A percentile compares a stretch with the other conserved stretches of the same genome.
These are phyloP conservation scores for Candida tammaniensis DNA, from an alignment of 805 yeast genomes.

Conservation along the genomic window DNA sequence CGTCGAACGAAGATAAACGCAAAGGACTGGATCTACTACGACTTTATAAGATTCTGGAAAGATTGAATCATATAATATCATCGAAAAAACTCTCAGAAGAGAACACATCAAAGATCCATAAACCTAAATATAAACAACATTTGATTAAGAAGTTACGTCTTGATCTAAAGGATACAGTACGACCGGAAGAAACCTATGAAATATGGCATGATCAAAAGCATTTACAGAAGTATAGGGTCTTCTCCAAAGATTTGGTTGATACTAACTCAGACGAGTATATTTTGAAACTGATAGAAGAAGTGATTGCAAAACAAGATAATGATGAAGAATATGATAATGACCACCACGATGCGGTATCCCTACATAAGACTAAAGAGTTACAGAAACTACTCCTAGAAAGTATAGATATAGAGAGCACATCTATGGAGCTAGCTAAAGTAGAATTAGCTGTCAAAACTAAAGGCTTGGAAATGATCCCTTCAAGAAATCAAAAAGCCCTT, in stretches of 20 bases:
- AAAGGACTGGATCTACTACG: conserved; percentile 4
- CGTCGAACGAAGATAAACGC: not conserved
- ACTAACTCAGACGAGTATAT: conserved; percentile 3
- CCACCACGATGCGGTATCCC: not conserved
- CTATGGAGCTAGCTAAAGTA: conserved; percentile 1
- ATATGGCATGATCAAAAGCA: conserved; percentile 26
- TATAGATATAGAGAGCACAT: conserved; percentile 1
- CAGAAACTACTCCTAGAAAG: conserved; percentile 2
- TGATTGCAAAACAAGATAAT: not conserved
- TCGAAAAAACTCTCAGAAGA: not conserved
- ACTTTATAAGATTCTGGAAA: conserved; percentile 3
- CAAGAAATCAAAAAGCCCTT: conserved; percentile 1
- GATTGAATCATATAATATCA: not conserved
- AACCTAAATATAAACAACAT: conserved; percentile 3
- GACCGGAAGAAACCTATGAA: conserved; percentile 35
- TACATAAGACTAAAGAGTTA: not conserved
- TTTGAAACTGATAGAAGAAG: conserved; percentile 3
- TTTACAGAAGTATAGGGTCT: conserved; percentile 6
- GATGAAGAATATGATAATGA: not conserved
- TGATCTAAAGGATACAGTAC: conserved; percentile 22
- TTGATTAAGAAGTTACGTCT: conserved; percentile 6
- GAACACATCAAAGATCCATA: conserved; percentile 1
- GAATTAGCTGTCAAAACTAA: conserved; percentile 2
- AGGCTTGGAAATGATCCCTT: conserved; percentile 22
- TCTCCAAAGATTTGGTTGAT: conserved; percentile 2